Evolutionary conservation across 148 eudicot genomes (phyloP).

Genomic region (Vaccinium corymbosum): DNA sequence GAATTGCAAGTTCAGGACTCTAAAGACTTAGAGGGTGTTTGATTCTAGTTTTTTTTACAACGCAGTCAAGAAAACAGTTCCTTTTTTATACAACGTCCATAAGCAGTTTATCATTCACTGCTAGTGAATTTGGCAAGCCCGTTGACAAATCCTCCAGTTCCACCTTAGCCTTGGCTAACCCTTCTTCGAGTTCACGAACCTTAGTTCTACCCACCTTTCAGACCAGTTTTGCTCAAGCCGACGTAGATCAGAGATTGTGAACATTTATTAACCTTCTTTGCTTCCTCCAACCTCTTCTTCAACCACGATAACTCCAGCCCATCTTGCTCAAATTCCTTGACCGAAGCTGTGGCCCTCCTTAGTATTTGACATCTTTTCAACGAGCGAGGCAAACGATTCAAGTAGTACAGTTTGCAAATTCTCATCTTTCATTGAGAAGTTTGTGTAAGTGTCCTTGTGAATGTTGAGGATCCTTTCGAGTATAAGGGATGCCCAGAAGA

Average conservation of each 20-base stretch:
- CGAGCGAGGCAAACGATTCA: not conserved
- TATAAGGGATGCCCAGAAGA: not conserved
- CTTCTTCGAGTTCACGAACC: constrained; percentile 11
- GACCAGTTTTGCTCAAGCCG: not conserved
- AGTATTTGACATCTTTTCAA: not conserved
- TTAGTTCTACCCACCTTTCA: not conserved
- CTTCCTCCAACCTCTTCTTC: constrained; percentile 3
- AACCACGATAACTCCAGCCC: constrained; percentile 8
- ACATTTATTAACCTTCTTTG: not conserved
- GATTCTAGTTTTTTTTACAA: not conserved
- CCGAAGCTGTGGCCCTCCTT: not conserved
- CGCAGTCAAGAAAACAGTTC: not conserved
- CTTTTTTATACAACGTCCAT: not conserved
- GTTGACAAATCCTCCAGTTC: not conserved
- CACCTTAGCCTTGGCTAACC: not conserved
- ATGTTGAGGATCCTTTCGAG: not conserved
- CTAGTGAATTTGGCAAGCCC: constrained; percentile 2
- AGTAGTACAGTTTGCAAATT: not conserved
- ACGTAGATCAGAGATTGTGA: not conserved
- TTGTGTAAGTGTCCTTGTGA: not conserved
- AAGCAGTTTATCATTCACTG: not conserved
- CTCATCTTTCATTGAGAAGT: not conserved
- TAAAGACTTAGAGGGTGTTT: not conserved
- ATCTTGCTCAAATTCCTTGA: not conserved
- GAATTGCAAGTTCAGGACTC: not conserved